Evolutionary conservation across 495 filamentous ascomycete genomes (phyloP).

Genomic region (Aspergillus mulundensis): DNA sequence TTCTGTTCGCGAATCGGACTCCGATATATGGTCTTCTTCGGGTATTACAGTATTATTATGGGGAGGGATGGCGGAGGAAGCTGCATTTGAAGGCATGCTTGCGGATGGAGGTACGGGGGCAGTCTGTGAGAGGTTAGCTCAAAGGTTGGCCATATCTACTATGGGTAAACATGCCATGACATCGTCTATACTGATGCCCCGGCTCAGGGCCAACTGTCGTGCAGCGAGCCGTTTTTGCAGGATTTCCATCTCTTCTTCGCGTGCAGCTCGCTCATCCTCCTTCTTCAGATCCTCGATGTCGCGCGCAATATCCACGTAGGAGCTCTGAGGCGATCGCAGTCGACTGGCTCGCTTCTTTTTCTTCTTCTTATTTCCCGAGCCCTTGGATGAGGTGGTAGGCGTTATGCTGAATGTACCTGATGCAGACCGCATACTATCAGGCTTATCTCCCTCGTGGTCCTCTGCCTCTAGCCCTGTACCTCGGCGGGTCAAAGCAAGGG

Average conservation of each 20-base stretch:
- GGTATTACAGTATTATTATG: conserved; percentile 2
- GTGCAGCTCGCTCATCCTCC: conserved; percentile 67
- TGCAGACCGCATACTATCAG: conserved; percentile 57
- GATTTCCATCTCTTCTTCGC: conserved; percentile 68
- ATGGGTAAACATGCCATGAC: conserved; percentile 19
- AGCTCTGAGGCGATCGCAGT: conserved; percentile 23
- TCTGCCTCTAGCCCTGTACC: conserved; percentile 58
- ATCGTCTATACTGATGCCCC: conserved; percentile 50
- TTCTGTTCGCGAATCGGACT: conserved; percentile 27
- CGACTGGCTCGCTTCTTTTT: conserved; percentile 20
- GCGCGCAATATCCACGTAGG: conserved; percentile 23
- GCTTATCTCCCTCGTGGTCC: conserved; percentile 67
- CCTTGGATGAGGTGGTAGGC: conserved; percentile 48
- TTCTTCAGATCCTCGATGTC: conserved; percentile 63
- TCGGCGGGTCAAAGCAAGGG: conserved; percentile 67
- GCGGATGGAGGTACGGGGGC: conserved; percentile 10
- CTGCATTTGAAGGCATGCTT: conserved; percentile 3
- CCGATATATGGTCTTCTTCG: conserved; percentile 17
- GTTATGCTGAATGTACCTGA: conserved; percentile 53
- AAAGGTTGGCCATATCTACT: neutral
- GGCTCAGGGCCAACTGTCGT: conserved; percentile 61
- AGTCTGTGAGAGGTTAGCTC: conserved; percentile 1
- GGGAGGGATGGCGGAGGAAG: conserved; percentile 2
- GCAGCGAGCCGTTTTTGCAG: conserved; percentile 69
- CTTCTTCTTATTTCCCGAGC: conserved; percentile 31